Evolutionary conservation across 208 protist genomes (phyloP), one percentile per base, ranked within the genome.

Genomic region (Leishmania aethiopica): DNA sequence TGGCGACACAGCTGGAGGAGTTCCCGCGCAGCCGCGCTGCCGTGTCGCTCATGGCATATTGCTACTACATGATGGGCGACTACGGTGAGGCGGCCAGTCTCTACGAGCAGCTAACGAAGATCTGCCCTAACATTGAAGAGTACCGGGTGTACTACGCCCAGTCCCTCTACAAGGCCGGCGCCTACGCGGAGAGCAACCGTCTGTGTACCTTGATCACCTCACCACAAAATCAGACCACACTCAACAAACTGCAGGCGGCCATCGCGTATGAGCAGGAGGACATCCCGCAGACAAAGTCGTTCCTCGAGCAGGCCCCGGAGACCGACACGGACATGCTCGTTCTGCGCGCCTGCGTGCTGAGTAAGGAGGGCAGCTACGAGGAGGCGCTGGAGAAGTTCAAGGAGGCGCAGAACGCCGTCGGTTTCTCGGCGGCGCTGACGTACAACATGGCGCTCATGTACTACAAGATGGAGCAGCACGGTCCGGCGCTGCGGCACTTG

Each of bases 391-490:
- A 88, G 32, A 98, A 96, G 85, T 99, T 99, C 83, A 84, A 93
- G 67, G 95, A 99, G 82, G 98, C 98, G n/a, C 94, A 98, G 79
- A 93, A 94, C 66, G 84, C 89, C 22, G 82, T 97, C 0, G 98
- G 98, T 13, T 97, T 93, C 81, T 92, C 97, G 57, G 90, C 97
- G 40, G 89, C 98, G 69, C 86, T 99, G 60, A 90, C 94, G n/a
- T 99, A 99, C 93, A 98, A 99, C 89, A 97, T 99, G 74, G 98
- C 98, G 0, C 91, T 99, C 32, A 98, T 97, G 76, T 94, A 99
- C 80, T 99, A 99, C 90, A 87, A 93, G 67, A 94, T 98, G 90
- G 96, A 98, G 88, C 95, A 99, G 86, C 99, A 99, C 87, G 97
- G 92, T 10, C 88, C 92, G 1, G 96, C 98, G 22, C 89, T 99